Evolutionary conservation across 2,329 filamentous ascomycete species (phyloP), one percentile per base, ranked within the genome.

Genomic region (Niveomyces coronatus): DNA sequence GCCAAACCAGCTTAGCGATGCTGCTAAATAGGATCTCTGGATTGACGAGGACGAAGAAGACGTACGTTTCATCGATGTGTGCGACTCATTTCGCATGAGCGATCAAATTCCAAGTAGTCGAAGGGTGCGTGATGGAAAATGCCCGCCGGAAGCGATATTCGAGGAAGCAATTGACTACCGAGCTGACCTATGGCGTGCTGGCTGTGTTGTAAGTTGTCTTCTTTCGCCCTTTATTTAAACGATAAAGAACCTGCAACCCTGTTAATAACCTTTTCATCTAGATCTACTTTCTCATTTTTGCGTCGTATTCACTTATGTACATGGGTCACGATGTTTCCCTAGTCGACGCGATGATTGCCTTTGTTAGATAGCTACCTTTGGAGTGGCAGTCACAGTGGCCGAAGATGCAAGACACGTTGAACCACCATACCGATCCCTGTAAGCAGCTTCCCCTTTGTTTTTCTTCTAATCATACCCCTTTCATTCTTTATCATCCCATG

Each of bases 1-100:
- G 19, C 32, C 32, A n/a, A 23, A 14, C 4, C 32, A 34, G 14
- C 32, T 34, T 10, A 14, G 23, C 14, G 19, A 14, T 3, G 15
- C 19, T 9, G 19, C 19, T 16, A 10, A 3, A 17, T 22, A 11
- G 28, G 31, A 29, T n/a, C n/a, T n/a, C n/a, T n/a, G 13, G 31
- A 40, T 13, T 50, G 49, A 47, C 37, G 47, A 53, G 27, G 45
- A 49, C 23, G 47, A 50, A 18, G 51, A 53, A 40, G 42, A 53
- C 37, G 30, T 52, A 39, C 42, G 49, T 10, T 22, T 54, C 32
- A 45, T 54, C 35, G 51, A 53, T 43, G 47, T 51, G 27, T 47
- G 50, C 35, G 41, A 44, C 19, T 35, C 43, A 9, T 49, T 49
- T 29, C 23, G 35, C 15, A 23, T 33, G 44, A 26, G 29, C n/a